These are phyloP conservation scores for Chaetomium olivaceum DNA, from an alignment of 2,329 filamentous ascomycete species.

Conservation along the genomic window DNA sequence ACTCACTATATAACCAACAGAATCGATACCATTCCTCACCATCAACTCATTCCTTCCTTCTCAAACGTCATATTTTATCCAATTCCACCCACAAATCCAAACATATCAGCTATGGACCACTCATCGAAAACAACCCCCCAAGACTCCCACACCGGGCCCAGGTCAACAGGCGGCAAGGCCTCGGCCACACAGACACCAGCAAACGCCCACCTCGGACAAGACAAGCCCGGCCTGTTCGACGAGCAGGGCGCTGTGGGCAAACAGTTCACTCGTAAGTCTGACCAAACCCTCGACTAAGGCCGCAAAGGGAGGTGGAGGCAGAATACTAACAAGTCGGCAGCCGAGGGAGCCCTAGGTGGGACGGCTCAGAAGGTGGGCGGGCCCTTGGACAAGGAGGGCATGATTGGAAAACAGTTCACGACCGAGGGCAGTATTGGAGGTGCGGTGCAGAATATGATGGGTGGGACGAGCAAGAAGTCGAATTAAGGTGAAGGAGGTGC, in stretches of 20 bases:
- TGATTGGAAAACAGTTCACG: constrained; percentile 58
- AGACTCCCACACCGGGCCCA: constrained; percentile 25
- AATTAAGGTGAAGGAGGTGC: constrained; percentile 13
- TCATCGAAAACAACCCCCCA: constrained; percentile 17
- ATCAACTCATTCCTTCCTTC: neutral
- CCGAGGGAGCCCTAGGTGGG: constrained; percentile 52
- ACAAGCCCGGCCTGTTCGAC: constrained; percentile 48
- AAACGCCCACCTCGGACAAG: constrained; percentile 31
- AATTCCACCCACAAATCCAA: neutral
- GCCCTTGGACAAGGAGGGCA: constrained; percentile 51
- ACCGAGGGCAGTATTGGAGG: constrained; percentile 54
- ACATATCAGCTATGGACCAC: constrained; percentile 12
- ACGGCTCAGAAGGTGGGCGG: constrained; percentile 53
- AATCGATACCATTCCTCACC: neutral
- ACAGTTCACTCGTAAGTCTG: constrained; percentile 52
- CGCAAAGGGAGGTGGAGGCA: neutral
- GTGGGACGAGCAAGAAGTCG: constrained; percentile 39
- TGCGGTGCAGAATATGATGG: constrained; percentile 49
- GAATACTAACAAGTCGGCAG: constrained; percentile 30
- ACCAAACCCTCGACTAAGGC: neutral
- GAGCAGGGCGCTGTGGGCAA: constrained; percentile 54
- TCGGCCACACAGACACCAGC: constrained; percentile 30
- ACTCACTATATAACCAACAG: neutral
- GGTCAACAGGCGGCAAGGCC: constrained; percentile 28
- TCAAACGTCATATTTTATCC: neutral